phyloP scores from a whole-genome alignment of 108 stramenopile genomes.

The Pseudonitzschia multiseries region DNA sequence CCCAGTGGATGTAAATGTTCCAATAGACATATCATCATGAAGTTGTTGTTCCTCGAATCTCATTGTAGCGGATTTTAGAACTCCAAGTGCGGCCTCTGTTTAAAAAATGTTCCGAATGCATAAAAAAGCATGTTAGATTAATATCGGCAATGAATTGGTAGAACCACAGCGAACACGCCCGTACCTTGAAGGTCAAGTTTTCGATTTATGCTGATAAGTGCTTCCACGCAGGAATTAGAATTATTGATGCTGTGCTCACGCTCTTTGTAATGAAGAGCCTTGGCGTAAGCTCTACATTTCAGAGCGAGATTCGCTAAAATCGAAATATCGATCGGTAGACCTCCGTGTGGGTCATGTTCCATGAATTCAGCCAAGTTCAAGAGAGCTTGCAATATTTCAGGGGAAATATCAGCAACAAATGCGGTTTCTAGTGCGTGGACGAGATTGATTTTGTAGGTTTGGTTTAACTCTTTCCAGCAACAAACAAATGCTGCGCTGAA shows the following conservation, averaged over 20 bases:
- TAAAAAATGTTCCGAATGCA: neutral
- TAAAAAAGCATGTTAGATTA: neutral
- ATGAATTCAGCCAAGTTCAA: conserved; percentile 98
- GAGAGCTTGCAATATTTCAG: conserved; percentile 91
- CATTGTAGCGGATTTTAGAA: conserved; percentile 89
- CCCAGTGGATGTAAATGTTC: conserved; percentile 27
- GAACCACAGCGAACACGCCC: neutral
- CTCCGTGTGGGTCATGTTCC: conserved; percentile 90
- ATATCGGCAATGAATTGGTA: neutral
- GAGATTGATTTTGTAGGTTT: conserved; percentile 70
- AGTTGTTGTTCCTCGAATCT: conserved; percentile 42
- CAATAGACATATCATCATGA: conserved; percentile 19
- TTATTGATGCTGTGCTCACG: conserved; percentile 76
- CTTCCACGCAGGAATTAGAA: conserved; percentile 78
- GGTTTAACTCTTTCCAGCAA: conserved; percentile 90
- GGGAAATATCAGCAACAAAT: conserved; percentile 84
- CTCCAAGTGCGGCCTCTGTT: conserved; percentile 94
- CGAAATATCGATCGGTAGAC: conserved; percentile 93
- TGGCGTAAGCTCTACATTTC: conserved; percentile 97
- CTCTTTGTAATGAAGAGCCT: conserved; percentile 95
- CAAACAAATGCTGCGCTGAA: conserved; percentile 97
- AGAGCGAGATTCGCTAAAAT: conserved; percentile 89
- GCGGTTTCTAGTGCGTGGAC: conserved; percentile 87
- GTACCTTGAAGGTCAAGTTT: conserved; percentile 88
- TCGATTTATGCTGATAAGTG: conserved; percentile 95